Percentiles rank a stretch among this genome's conserved stretches.
phyloP scores from a whole-genome alignment of 148 eudicot species.

The Cornus kousa region DNA sequence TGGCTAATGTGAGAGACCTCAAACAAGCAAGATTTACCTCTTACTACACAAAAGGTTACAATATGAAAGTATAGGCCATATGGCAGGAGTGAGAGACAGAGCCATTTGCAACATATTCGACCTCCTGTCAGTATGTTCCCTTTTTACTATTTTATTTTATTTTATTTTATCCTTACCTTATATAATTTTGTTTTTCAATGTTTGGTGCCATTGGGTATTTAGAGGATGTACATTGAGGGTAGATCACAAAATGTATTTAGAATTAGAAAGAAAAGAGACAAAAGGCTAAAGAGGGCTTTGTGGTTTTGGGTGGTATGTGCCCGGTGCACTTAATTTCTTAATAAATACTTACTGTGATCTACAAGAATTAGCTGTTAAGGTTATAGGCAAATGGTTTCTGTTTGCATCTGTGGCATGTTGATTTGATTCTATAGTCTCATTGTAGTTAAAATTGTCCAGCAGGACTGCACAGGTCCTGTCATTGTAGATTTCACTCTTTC shows the following conservation, averaged over 20 bases:
- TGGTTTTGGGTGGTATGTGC: conserved; percentile 22
- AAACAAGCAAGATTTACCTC: not conserved
- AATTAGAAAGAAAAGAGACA: not conserved
- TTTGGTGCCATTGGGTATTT: conserved; percentile 23
- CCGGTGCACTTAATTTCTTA: conserved; percentile 12
- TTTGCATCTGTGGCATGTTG: not conserved
- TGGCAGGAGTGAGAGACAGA: not conserved
- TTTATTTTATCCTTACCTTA: no score
- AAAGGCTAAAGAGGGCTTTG: conserved; percentile 7
- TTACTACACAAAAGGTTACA: not conserved
- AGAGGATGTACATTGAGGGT: conserved; percentile 49
- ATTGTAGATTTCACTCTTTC: no score
- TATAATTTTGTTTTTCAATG: conserved; percentile 8
- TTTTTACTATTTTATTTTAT: conserved; percentile 1
- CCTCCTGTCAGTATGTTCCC: not conserved
- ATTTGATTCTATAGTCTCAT: no score
- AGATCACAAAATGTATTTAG: conserved; percentile 14
- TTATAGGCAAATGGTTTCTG: not conserved
- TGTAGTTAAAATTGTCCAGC: no score
- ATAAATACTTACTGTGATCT: not conserved
- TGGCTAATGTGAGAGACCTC: not conserved
- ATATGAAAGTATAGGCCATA: not conserved
- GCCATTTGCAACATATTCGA: not conserved
- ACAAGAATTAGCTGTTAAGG: not conserved
- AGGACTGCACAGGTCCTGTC: no score